Percentiles rank a stretch among this genome's conserved stretches.
phyloP scores from a whole-genome alignment of 805 yeast species.

The Candida maesae region DNA sequence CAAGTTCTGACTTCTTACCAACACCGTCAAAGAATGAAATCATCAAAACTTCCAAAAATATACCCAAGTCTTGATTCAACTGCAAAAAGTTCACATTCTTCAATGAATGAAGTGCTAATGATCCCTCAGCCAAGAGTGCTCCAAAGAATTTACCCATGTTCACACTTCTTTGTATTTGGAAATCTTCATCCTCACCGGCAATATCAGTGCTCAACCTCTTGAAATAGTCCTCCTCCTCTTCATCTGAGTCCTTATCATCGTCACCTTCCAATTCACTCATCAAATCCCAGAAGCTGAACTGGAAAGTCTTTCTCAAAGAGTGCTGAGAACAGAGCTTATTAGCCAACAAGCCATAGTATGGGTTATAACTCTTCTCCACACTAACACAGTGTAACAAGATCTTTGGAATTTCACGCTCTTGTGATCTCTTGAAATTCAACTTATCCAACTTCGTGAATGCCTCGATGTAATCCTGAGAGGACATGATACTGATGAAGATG shows the following conservation, averaged over 20 bases:
- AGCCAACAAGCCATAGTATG: constrained; percentile 82
- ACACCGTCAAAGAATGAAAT: constrained; percentile 62
- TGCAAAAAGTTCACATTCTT: constrained; percentile 71
- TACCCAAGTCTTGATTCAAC: constrained; percentile 51
- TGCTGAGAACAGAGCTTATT: constrained; percentile 73
- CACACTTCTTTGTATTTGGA: constrained; percentile 53
- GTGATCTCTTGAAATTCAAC: constrained; percentile 69
- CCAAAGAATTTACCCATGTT: constrained; percentile 85
- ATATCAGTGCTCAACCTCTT: constrained; percentile 28
- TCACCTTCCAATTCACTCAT: constrained; percentile 64
- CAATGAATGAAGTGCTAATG: constrained; percentile 68
- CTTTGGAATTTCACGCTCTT: constrained; percentile 82
- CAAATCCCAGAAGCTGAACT: constrained; percentile 86
- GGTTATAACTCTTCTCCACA: constrained; percentile 80
- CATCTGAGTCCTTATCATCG: constrained; percentile 35
- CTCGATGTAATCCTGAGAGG: constrained; percentile 88
- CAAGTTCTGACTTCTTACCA: constrained; percentile 56
- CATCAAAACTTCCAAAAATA: constrained; percentile 72
- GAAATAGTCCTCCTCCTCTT: constrained; percentile 28
- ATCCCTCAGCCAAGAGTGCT: constrained; percentile 64
- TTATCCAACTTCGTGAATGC: constrained; percentile 82
- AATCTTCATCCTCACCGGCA: constrained; percentile 47
- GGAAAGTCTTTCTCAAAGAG: constrained; percentile 75
- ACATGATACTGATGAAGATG: constrained; percentile 89
- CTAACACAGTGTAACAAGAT: constrained; percentile 84